phyloP scores from a whole-genome alignment of 2,329 filamentous ascomycete species.

The Penicillium sp. region DNA sequence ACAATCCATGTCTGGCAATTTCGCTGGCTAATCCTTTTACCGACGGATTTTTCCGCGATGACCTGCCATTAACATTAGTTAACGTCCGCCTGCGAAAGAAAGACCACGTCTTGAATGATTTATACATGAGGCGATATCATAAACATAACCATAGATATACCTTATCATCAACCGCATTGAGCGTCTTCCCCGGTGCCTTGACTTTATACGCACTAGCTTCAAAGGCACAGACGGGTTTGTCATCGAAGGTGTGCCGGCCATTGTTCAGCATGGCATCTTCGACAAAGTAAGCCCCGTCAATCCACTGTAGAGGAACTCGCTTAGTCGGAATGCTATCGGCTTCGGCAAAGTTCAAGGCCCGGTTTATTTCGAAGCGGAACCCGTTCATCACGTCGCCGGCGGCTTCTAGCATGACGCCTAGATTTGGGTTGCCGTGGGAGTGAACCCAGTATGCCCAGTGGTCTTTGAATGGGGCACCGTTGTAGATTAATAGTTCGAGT shows the following conservation, averaged over 20 bases:
- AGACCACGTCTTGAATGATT: not conserved
- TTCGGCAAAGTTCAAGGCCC: constrained; percentile 19
- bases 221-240: constrained; percentile 23
- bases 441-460: constrained; percentile 35
- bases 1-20: no score
- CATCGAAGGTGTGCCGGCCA: constrained; percentile 16
- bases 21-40: not conserved
- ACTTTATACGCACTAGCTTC: constrained; percentile 20
- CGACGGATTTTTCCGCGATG: not conserved
- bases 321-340: constrained; percentile 14
- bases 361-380: constrained; percentile 30
- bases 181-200: constrained; percentile 8
- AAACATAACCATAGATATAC: no score
- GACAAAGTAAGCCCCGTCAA: constrained; percentile 20
- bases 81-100: no score
- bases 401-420: constrained; percentile 30
- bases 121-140: not conserved
- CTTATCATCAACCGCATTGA: constrained; percentile 9
- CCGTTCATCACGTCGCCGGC: constrained; percentile 29
- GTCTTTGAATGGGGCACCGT: constrained; percentile 33
- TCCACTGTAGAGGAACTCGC: constrained; percentile 30
- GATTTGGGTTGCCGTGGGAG: constrained; percentile 11
- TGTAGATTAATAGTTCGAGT: constrained; percentile 29
- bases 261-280: constrained; percentile 26
- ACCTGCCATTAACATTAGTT: no score